Evolutionary conservation across 139 green algal species (phyloP), one percentile per base, ranked within the genome.

Genomic region (Chlorokybus atmophyticus): DNA sequence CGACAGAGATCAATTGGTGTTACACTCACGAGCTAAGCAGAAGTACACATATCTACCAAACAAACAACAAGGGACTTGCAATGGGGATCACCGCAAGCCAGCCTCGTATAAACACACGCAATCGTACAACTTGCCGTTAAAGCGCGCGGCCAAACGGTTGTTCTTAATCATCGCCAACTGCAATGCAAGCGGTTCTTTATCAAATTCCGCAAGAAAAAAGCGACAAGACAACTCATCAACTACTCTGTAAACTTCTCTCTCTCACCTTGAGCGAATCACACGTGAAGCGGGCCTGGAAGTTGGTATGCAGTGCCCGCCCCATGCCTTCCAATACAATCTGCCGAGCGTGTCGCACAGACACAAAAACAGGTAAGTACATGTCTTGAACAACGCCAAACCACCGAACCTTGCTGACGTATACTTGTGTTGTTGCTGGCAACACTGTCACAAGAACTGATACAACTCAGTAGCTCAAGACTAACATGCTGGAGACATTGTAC

Each of bases 321-420:
- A 96, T 95, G 60, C 90, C 92, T 61, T 95, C 88, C 24, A 99
- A 80, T 24, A 99, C 77, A 8, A 98, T 32, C 59, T 67, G 50
- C 23, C 24, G 6, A 6, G 56, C 32, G n/a, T 27, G 56, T 27
- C 21, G n/a, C 54, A 61, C 4, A 3, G 30, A 60, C 29, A 52
- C n/a, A n/a, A n/a, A n/a, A n/a, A n/a, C n/a, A n/a, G n/a, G n/a
- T n/a, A n/a, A n/a, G n/a, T n/a, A n/a, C n/a, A n/a, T n/a, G n/a
- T n/a, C n/a, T n/a, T n/a, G n/a, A n/a, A n/a, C n/a, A n/a, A n/a
- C n/a, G n/a, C n/a, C n/a, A n/a, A n/a, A n/a, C n/a, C n/a, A n/a
- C n/a, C n/a, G n/a, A n/a, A n/a, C n/a, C n/a, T n/a, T n/a, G n/a
- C n/a, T n/a, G n/a, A n/a, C n/a, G n/a, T n/a, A n/a, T n/a, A n/a